Evolutionary conservation across 2,329 filamentous ascomycete species (phyloP), one percentile per base, ranked within the genome.

Genomic region (Penicillium hesseltinei): DNA sequence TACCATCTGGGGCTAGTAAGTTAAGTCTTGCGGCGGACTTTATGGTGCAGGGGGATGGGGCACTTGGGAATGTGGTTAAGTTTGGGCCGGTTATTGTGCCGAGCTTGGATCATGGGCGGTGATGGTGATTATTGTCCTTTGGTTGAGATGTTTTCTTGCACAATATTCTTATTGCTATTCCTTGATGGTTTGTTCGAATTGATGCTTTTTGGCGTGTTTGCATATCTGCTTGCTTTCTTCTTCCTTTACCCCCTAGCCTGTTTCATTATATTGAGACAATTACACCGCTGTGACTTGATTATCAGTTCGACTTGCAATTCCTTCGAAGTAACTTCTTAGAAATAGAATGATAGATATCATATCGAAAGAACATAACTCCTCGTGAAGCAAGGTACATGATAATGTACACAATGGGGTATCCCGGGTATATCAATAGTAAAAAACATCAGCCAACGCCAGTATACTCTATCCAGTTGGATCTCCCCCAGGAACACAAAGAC

Each of bases 1-100:
- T 60, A 39, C 57, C 67, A 56, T 62, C 56, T 21, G 65, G 62
- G 5, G 54, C 61, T 42, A 64, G 68, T 5, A 90, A 87, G 78
- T 73, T 99, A 68, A 96, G 91, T 75, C 78, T 99, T 44, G 94
- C 93, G 1, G 90, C 96, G 2, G 94, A 99, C 74, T 99, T 97
- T 73, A 91, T 99, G 74, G 93, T 99, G 23, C 94, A 99, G 76
- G 92, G 90, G 1, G 93, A 97, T 66, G 89, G 90, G 0, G 84
- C 86, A 1, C 93, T 89, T 74, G 89, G 85, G 39, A 82, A 84
- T 63, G 91, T 94, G 47, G 92, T 94, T 65, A 99, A 99, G 79
- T 99, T 96, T 73, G 94, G 94, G 0, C 94, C 94, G 11, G 94
- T 99, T 17, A 92, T 97, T 75, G 87, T 99, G 66, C 94, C 94